Conservation (phyloP, 805 yeast species). For the Maudiozyma saulgeensis region DNA sequence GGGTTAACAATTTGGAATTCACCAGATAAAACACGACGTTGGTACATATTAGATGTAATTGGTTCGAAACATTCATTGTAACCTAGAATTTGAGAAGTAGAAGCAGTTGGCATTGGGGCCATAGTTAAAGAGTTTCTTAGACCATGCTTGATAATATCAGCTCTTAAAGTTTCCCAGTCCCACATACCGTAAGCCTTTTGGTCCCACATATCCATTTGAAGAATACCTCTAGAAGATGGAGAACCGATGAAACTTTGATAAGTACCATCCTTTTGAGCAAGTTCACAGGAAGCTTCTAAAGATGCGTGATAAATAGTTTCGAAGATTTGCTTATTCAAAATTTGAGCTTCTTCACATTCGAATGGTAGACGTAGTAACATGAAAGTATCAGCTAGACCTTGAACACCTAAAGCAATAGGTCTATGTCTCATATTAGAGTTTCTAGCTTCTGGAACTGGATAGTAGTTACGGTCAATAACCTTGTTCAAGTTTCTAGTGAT, state of each 20-base stretch:
- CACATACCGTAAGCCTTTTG: slow-evolving; percentile 68
- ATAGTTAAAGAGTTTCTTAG: slow-evolving; percentile 78
- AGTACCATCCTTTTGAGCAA: slow-evolving; percentile 60
- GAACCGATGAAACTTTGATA: slow-evolving; percentile 74
- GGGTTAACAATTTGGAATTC: slow-evolving; percentile 90
- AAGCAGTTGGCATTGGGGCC: slow-evolving; percentile 98
- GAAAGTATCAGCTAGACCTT: slow-evolving; percentile 88
- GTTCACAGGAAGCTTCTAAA: slow-evolving; percentile 74
- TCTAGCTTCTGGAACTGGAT: slow-evolving; percentile 74
- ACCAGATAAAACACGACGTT: slow-evolving; percentile 85
- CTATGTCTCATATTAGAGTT: slow-evolving; percentile 72
- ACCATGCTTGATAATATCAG: slow-evolving; percentile 51
- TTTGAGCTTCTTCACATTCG: slow-evolving; percentile 70
- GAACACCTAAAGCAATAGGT: slow-evolving; percentile 97
- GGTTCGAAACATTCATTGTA: slow-evolving; percentile 96
- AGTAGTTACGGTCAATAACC: slow-evolving; percentile 75
- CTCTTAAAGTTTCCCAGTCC: slow-evolving; percentile 74
- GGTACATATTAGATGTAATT: slow-evolving; percentile 82
- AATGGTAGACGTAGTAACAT: slow-evolving; percentile 74
- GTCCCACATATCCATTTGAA: slow-evolving; percentile 86
- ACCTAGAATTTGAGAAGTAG: slow-evolving; percentile 92
- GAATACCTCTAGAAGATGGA: slow-evolving; percentile 76
- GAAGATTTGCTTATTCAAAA: slow-evolving; percentile 73
- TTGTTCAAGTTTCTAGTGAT: slow-evolving; percentile 69
- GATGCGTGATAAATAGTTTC: slow-evolving; percentile 96